Evolutionary conservation across 2,329 filamentous ascomycete genomes (phyloP).

Genomic region (Ophiostoma montium): DNA sequence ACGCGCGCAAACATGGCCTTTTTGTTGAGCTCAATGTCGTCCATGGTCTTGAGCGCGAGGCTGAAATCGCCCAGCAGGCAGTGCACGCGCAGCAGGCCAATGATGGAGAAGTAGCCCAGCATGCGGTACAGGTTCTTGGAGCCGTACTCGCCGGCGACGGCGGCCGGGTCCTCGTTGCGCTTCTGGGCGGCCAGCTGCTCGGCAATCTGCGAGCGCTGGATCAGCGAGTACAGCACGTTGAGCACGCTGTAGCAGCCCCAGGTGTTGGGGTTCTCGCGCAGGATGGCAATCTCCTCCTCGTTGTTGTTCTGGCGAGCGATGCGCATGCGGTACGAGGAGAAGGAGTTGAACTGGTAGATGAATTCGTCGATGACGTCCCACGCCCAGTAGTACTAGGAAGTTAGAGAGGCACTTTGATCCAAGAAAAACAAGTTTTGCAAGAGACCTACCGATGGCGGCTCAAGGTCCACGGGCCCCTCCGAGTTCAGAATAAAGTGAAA

Average conservation of each 20-base stretch:
- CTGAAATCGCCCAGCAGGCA: conserved; percentile 95
- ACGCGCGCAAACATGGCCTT: conserved; percentile 97
- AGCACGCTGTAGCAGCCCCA: conserved; percentile 99
- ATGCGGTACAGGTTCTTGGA: conserved; percentile 91
- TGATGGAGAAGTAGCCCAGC: conserved; percentile 99
- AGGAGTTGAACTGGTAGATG: conserved; percentile 99
- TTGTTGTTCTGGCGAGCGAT: conserved; percentile 72
- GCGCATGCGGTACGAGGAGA: conserved; percentile 91
- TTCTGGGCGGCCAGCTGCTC: conserved; percentile 94
- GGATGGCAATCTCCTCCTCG: conserved; percentile 80
- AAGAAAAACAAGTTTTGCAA: conserved; percentile 10
- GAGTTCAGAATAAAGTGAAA: conserved; percentile 99
- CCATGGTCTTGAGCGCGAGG: conserved; percentile 93
- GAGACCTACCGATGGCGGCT: conserved; percentile 66
- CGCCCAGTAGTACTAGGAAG: conserved; percentile 74
- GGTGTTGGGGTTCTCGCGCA: conserved; percentile 94
- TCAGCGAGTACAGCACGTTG: conserved; percentile 97
- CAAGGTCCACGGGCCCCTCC: conserved; percentile 93
- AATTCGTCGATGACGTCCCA: conserved; percentile 99
- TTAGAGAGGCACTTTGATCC: no score
- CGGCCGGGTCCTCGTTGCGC: conserved; percentile 70
- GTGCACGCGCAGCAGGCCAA: conserved; percentile 90
- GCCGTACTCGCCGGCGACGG: conserved; percentile 89
- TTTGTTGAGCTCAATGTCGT: conserved; percentile 99
- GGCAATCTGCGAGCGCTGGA: conserved; percentile 94